A percentile compares a stretch with the other conserved stretches of the same genome.
These are phyloP conservation scores for Penicillium sclerotiorum DNA, from an alignment of 2,329 filamentous ascomycete genomes.

Conservation along the genomic window DNA sequence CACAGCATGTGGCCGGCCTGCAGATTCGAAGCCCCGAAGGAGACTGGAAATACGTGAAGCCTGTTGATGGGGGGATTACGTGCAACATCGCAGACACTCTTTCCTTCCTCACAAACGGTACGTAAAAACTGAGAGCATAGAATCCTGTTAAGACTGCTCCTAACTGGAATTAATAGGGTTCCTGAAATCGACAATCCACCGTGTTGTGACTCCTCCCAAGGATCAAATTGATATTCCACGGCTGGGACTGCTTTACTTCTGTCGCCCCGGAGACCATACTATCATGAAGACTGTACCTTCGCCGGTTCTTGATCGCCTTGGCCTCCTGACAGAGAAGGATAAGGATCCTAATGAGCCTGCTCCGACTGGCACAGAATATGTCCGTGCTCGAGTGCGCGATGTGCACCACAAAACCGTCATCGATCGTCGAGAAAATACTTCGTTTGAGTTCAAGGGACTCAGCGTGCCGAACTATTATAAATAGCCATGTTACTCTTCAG, in stretches of 20 bases:
- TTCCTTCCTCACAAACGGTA: conserved; percentile 53
- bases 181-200: conserved; percentile 50
- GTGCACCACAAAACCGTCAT: conserved; percentile 51
- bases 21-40: conserved; percentile 53
- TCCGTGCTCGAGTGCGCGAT: conserved; percentile 51
- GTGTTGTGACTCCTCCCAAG: conserved; percentile 48
- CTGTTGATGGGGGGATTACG: conserved; percentile 53
- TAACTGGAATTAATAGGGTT: conserved; percentile 53
- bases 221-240: conserved; percentile 44
- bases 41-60: conserved; percentile 56
- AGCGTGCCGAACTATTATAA: conserved; percentile 43
- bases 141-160: conserved; percentile 32
- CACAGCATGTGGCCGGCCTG: conserved; percentile 59
- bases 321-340: conserved; percentile 44
- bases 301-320: conserved; percentile 40
- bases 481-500: conserved; percentile 3
- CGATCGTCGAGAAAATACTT: conserved; percentile 48
- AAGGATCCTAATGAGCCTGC: conserved; percentile 39
- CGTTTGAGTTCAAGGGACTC: conserved; percentile 48
- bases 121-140: neutral
- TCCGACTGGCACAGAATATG: conserved; percentile 49
- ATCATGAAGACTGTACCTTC: conserved; percentile 37
- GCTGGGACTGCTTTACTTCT: conserved; percentile 37
- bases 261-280: conserved; percentile 37
- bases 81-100: conserved; percentile 56